Conservation (phyloP, 176 grass and related monocot species). For the Rhynchospora tenuis region DNA sequence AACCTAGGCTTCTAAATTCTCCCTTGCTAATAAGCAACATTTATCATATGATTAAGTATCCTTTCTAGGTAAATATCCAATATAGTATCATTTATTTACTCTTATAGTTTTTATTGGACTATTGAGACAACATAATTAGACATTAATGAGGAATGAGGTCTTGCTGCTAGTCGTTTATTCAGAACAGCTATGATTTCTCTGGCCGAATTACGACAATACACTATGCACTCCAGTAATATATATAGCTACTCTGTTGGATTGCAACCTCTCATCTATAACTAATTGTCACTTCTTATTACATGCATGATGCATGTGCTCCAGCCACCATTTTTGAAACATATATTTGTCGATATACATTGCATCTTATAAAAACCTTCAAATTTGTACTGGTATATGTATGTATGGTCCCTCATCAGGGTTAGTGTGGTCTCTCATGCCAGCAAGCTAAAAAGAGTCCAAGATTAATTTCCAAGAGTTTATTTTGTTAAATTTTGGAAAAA, state of each 20-base stretch:
- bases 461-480: neutral
- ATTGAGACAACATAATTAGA: neutral
- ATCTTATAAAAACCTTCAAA: neutral
- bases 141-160: neutral
- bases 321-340: neutral
- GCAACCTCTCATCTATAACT: constrained; percentile 5
- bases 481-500: neutral
- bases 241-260: neutral
- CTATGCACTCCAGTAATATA: neutral
- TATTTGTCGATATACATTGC: constrained; percentile 4
- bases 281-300: neutral
- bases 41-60: no score
- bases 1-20: no score
- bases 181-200: neutral
- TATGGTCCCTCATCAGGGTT: neutral
- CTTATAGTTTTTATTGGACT: no score
- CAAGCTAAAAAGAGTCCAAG: neutral
- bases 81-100: no score
- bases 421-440: neutral
- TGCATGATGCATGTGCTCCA: neutral
- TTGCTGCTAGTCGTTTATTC: neutral
- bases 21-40: no score
- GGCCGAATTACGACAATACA: neutral
- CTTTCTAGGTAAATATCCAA: no score
- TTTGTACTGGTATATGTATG: neutral